Percentiles rank a stretch among this genome's conserved stretches.
Conservation (phyloP, 345 rosid genomes). For the Erysimum cheiranthoides region DNA sequence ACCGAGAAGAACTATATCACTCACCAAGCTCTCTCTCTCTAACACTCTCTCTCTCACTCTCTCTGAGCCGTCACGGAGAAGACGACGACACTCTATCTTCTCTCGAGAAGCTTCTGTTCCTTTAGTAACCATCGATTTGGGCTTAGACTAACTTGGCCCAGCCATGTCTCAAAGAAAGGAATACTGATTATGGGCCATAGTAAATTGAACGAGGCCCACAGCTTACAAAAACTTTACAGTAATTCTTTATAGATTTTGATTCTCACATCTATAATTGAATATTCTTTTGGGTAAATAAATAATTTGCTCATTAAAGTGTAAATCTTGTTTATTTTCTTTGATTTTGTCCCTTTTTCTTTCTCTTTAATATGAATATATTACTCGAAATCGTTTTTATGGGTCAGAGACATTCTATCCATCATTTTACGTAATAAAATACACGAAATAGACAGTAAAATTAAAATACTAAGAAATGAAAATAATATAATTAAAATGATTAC, state of each 20-base stretch:
- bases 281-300: neutral
- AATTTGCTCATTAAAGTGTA: neutral
- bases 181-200: too few species aligned
- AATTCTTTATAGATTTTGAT: neutral
- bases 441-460: neutral
- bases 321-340: neutral
- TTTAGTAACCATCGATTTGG: too few species aligned
- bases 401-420: conserved; percentile 10
- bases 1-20: too few species aligned
- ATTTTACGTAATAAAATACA: conserved; percentile 2
- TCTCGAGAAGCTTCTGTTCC: too few species aligned
- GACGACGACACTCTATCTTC: too few species aligned
- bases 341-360: too few species aligned
- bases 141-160: too few species aligned
- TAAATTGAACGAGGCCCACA: too few species aligned
- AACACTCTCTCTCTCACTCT: too few species aligned
- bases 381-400: neutral
- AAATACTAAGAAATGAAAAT: neutral
- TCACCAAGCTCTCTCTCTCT: too few species aligned
- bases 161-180: too few species aligned
- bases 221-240: neutral
- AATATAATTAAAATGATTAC: conserved; percentile 28
- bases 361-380: neutral
- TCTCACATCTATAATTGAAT: neutral
- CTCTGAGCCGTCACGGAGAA: too few species aligned